These are phyloP conservation scores for Syncephalastrum sp. DNA, from an alignment of 371 early-diverging fungal genomes.

Conservation along the genomic window DNA sequence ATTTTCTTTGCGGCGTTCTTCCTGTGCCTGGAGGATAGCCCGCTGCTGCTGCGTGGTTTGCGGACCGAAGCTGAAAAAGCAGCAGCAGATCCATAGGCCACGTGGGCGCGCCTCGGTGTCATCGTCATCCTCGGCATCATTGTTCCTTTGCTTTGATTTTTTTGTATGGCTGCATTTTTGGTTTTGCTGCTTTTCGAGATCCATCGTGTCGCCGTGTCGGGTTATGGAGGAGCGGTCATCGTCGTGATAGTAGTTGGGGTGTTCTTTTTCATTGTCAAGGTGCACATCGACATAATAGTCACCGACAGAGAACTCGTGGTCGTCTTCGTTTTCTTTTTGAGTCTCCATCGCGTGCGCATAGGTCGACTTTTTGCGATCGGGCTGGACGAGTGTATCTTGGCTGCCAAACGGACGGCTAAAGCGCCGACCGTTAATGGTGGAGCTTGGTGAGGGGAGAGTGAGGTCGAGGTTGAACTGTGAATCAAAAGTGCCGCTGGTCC, in stretches of 20 bases:
- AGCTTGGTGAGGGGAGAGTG: conserved; percentile 11
- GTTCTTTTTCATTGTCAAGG: too few species aligned
- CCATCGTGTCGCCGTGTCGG: conserved; percentile 7
- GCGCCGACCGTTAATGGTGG: conserved; percentile 10
- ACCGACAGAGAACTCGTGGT: conserved; percentile 1
- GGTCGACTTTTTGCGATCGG: conserved; percentile 25
- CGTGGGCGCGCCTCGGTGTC: conserved; percentile 4
- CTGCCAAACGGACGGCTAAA: conserved; percentile 37
- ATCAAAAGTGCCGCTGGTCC: conserved; percentile 10
- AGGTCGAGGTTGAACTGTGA: conserved; percentile 14
- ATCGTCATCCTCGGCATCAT: not conserved
- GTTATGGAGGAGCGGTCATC: conserved; percentile 9
- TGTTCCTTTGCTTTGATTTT: conserved; percentile 9
- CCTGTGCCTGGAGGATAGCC: conserved; percentile 4
- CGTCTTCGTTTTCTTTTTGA: conserved; percentile 4
- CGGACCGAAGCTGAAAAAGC: conserved; percentile 33
- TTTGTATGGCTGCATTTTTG: conserved; percentile 4
- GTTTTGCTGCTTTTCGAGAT: too few species aligned
- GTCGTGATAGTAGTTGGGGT: conserved; percentile 5
- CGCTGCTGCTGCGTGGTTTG: conserved; percentile 11
- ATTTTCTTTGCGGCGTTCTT: conserved; percentile 10
- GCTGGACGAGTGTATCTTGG: conserved; percentile 44
- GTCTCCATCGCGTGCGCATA: not conserved
- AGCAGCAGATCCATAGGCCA: conserved; percentile 44
- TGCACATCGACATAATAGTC: conserved; percentile 2